A percentile compares a stretch with the other conserved stretches of the same genome.
Conservation (phyloP, 139 green algal genomes). For the Chlorella vulgaris region DNA sequence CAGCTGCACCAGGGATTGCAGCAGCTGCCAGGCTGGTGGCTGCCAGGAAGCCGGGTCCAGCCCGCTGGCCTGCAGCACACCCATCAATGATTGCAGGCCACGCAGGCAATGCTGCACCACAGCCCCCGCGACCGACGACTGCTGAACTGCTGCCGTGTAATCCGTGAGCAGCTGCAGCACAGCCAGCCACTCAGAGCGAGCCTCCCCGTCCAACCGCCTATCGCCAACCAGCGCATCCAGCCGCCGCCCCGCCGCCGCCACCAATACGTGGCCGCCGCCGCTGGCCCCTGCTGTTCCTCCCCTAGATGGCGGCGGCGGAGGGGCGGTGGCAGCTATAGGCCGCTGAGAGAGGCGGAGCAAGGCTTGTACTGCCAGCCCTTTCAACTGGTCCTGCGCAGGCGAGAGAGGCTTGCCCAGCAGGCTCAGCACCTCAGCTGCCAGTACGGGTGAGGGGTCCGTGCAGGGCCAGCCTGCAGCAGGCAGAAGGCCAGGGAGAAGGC, state of each 20-base stretch:
- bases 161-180: conserved; percentile 30
- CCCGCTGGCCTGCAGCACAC: conserved; percentile 26
- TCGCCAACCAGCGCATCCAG: not conserved
- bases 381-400: conserved; percentile 22
- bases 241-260: not conserved
- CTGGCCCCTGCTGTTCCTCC: not conserved
- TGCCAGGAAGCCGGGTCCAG: conserved; percentile 11
- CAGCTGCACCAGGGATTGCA: conserved; percentile 25
- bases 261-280: not conserved
- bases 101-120: conserved; percentile 8
- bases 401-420: conserved; percentile 21
- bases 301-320: not conserved
- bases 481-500: not conserved
- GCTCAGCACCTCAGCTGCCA: conserved; percentile 37
- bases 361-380: conserved; percentile 1
- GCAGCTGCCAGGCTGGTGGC: conserved; percentile 20
- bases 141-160: not conserved
- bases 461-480: conserved; percentile 13
- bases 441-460: conserved; percentile 15
- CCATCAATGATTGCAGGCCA: conserved; percentile 16
- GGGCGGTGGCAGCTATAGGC: not conserved
- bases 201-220: not conserved
- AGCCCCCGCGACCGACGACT: not conserved
- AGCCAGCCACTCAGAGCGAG: not conserved
- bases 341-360: conserved; percentile 27